Base-by-base conservation (phyloP, 805 yeast genomes). In the Myxozyma nipponensis region DNA sequence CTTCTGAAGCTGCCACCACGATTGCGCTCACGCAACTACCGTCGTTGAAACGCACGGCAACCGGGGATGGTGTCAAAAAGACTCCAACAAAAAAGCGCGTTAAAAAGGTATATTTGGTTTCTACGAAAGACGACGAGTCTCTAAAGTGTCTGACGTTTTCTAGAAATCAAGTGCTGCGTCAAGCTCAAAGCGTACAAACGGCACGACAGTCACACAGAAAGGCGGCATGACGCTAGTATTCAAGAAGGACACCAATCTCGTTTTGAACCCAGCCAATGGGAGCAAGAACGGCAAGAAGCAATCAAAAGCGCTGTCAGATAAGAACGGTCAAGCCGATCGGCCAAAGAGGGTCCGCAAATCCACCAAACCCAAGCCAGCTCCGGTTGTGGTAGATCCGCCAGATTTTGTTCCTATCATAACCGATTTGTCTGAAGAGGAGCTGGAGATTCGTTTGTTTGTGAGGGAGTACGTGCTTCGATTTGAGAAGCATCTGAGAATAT, bases 391-490 rank as follows among this genome's bases (percentile, higher is more conserved):
- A 13, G 60, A 57, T 22, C 61, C 63, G 5, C 71, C 71, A 6
- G 53, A 46, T 28, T 65, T 68, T 40, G 45, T 32, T 40, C 58
- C 57, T 3, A 46, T 69, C 34, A 41, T 54, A 5, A 41, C 65
- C 17, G 59, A 52, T 18, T 49, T 54, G 46, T 47, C 66, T 23
- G 56, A 52, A 13, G 61, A 63, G 28, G 46, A 63, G 39, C 52
- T 70, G 18, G 69, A 71, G 70, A 53, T 56, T 15, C 61, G 67
- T 21, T 56, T 66, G n/a, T 57, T 59, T 22, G 44, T 70, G 19
- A 64, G 74, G 18, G 74, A 70, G 50, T 70, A 65, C 42, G 51
- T 70, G 24, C 50, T 68, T 22, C 60, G 73, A 4, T 70, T 70
- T 53, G 73, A 70, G 54, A 63, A 63, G 48, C 63, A 68, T 30